Base-by-base conservation (phyloP, 208 protist genomes). In the Angomonas ambiguus region DNA sequence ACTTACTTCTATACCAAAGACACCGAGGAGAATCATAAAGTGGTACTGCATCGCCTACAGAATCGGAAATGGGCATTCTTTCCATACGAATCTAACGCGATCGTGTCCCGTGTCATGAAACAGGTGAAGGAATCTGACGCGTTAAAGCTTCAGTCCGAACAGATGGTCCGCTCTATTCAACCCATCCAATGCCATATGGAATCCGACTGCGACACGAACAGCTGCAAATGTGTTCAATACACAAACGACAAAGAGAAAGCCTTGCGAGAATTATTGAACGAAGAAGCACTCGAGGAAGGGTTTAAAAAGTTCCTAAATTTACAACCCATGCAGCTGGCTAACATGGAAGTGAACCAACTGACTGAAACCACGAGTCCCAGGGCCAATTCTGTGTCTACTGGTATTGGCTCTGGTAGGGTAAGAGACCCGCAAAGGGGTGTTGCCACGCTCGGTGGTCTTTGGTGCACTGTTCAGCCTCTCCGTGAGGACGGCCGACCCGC, bases 281-380 rank as follows among this genome's bases (percentile, higher is more conserved):
- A 49, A 22, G 53, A 53, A 0, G 48, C 51, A 2, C 65, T 78
- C 22, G 79, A 87, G 62, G 76, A 83, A 20, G 73, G 74, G 41
- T 78, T 80, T 57, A 76, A 71, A 34, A 62, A 62, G 22, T 91
- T 79, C 56, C 75, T 91, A 53, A 87, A 85, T 63, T 62, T 91
- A 63, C 84, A 91, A 64, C 81, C 84, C 18, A 82, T 91, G 80
- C 77, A 80, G 71, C 63, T 88, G 41, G 84, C 74, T 18, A 80
- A 79, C 45, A 65, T 79, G 28, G 77, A 83, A 48, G 62, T 84
- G 34, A 58, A 79, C 35, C 72, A 79, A 32, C 66, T 88, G 27
- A 53, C 74, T 2, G 74, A 78, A 32, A 73, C 67, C 31, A 67
- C 69, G 4, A 24, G 62, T 16, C 64, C 60, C 56, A 65, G 45